phyloP scores from a whole-genome alignment of 2,329 filamentous ascomycete species.

The Sporothrix luriei region DNA sequence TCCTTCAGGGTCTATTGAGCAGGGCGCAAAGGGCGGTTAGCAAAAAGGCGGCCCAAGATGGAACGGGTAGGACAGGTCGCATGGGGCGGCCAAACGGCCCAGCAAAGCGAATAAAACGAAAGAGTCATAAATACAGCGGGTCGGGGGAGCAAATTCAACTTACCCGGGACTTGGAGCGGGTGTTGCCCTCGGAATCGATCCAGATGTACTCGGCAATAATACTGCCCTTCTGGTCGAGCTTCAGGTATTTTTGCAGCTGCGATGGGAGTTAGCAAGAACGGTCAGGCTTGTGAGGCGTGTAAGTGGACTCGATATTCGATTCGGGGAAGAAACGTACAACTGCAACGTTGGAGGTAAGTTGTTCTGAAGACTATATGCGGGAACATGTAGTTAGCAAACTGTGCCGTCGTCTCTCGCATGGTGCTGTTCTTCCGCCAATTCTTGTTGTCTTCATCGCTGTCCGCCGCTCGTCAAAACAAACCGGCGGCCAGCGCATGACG shows the following conservation, averaged over 20 bases:
- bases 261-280: slow-evolving; percentile 26
- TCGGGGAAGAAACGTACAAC: background rate
- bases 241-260: slow-evolving; percentile 88
- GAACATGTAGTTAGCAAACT: background rate
- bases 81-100: slow-evolving; percentile 22
- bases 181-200: slow-evolving; percentile 81
- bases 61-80: slow-evolving; percentile 2
- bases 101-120: slow-evolving; percentile 31
- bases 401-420: background rate
- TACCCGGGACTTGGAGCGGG: slow-evolving; percentile 96
- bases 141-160: slow-evolving; percentile 47
- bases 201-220: slow-evolving; percentile 73
- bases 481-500: background rate
- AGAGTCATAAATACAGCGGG: slow-evolving; percentile 22
- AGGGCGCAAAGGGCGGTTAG: slow-evolving; percentile 17
- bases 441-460: background rate
- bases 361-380: slow-evolving; percentile 20
- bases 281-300: background rate
- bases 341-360: slow-evolving; percentile 18
- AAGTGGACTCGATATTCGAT: background rate
- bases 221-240: slow-evolving; percentile 82
- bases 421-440: background rate
- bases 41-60: slow-evolving; percentile 6
- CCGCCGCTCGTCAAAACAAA: background rate
- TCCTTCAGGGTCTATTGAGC: slow-evolving; percentile 36